A percentile compares a stretch with the other conserved stretches of the same genome.
Evolutionary conservation across 768 basidiomycete genomes (phyloP).

Genomic region (Boletus edulis): DNA sequence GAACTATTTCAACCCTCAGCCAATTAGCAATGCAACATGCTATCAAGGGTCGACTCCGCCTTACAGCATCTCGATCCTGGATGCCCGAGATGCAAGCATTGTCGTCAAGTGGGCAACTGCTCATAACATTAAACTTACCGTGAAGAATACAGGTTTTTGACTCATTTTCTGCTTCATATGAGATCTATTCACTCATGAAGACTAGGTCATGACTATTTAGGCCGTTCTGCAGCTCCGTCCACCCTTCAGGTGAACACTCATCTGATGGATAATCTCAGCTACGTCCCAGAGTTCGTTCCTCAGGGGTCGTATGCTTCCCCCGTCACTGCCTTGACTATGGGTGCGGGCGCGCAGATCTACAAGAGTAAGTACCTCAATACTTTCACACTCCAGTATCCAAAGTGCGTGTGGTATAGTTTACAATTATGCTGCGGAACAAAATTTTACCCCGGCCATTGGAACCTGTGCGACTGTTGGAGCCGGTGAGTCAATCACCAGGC

Average conservation of each 20-base stretch:
- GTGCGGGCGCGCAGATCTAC: slow-evolving; percentile 15
- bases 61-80: slow-evolving; percentile 16
- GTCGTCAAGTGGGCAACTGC: slow-evolving; percentile 20
- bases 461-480: slow-evolving; percentile 22
- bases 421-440: slow-evolving; percentile 6
- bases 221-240: slow-evolving; percentile 24
- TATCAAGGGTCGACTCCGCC: slow-evolving; percentile 22
- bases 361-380: slow-evolving; percentile 5
- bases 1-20: slow-evolving; percentile 19
- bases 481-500: not conserved
- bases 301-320: slow-evolving; percentile 13
- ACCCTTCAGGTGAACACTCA: slow-evolving; percentile 26
- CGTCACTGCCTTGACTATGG: slow-evolving; percentile 19
- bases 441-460: slow-evolving; percentile 18
- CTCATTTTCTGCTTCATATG: not conserved
- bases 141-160: slow-evolving; percentile 22
- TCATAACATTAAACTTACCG: slow-evolving; percentile 18
- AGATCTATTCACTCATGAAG: not conserved
- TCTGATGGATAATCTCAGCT: slow-evolving; percentile 9
- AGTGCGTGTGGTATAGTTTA: slow-evolving; percentile 11
- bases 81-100: slow-evolving; percentile 20
- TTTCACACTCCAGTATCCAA: not conserved
- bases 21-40: slow-evolving; percentile 6
- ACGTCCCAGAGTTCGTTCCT: slow-evolving; percentile 17
- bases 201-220: slow-evolving; percentile 22